These are phyloP conservation scores for Ceratobasidium sp. DNA, from an alignment of 1,284 basidiomycete genomes.

Conservation along the genomic window DNA sequence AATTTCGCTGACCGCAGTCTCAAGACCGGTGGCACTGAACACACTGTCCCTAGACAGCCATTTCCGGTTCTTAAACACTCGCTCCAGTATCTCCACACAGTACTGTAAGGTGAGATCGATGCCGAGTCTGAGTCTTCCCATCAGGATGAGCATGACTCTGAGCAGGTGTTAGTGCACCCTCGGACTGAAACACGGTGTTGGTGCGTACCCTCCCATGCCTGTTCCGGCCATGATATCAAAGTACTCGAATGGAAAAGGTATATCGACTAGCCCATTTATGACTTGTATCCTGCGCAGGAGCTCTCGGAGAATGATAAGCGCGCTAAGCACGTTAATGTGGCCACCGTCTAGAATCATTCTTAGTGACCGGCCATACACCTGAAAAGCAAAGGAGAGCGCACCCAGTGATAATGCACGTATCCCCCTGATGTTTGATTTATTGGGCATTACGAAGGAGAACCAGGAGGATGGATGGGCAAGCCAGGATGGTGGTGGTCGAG, in stretches of 20 bases:
- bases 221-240: slow-evolving; percentile 55
- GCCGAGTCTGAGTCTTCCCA: slow-evolving; percentile 52
- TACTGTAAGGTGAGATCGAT: slow-evolving; percentile 50
- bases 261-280: background rate
- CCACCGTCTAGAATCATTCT: no score
- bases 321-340: no score
- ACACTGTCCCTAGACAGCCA: no score
- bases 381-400: no score
- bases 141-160: slow-evolving; percentile 52
- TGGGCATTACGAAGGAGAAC: no score
- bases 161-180: background rate
- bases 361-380: no score
- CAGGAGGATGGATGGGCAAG: no score
- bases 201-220: slow-evolving; percentile 48
- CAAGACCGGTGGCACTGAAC: no score
- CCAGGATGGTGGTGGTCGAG: no score
- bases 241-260: slow-evolving; percentile 49
- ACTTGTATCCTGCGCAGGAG: slow-evolving; percentile 16
- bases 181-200: background rate
- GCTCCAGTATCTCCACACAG: slow-evolving; percentile 47
- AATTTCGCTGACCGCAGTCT: no score
- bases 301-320: background rate
- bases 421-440: no score
- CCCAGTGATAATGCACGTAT: no score
- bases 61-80: slow-evolving; percentile 2